Percentiles rank a stretch among this genome's conserved stretches.
Conservation (phyloP, 2,329 filamentous ascomycete genomes). For the Chrysoporthe austroafricana region DNA sequence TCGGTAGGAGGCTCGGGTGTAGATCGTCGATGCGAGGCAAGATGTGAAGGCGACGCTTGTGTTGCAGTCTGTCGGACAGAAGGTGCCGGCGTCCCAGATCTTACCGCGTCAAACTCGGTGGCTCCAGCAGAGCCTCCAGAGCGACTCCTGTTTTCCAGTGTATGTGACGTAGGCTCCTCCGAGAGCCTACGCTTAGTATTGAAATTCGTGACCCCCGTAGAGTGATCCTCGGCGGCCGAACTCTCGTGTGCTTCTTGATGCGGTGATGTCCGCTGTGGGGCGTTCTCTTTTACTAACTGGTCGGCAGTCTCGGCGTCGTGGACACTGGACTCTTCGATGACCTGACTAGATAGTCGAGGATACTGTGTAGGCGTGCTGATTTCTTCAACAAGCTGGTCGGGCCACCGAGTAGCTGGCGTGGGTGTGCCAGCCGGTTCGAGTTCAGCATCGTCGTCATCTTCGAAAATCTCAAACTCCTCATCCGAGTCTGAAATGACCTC, state of each 20-base stretch:
- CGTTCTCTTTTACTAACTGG: too few relatives aligned
- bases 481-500: slow-evolving; percentile 56
- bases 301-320: background rate
- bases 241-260: background rate
- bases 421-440: slow-evolving; percentile 31
- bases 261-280: background rate
- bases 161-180: background rate
- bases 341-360: background rate
- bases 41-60: background rate
- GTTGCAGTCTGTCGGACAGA: slow-evolving; percentile 3
- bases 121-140: background rate
- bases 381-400: background rate
- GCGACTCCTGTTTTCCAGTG: background rate
- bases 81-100: background rate
- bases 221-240: background rate
- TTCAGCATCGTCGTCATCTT: slow-evolving; percentile 32
- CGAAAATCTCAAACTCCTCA: slow-evolving; percentile 42
- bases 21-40: slow-evolving; percentile 3
- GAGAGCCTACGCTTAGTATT: background rate
- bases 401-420: slow-evolving; percentile 30
- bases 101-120: background rate
- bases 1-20: slow-evolving; percentile 20
- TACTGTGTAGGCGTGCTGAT: background rate
- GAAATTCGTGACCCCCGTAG: background rate
- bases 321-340: background rate